A percentile compares a stretch with the other conserved stretches of the same genome.
Conservation (phyloP, 2,329 filamentous ascomycete genomes). For the Harringtonia aguacate region DNA sequence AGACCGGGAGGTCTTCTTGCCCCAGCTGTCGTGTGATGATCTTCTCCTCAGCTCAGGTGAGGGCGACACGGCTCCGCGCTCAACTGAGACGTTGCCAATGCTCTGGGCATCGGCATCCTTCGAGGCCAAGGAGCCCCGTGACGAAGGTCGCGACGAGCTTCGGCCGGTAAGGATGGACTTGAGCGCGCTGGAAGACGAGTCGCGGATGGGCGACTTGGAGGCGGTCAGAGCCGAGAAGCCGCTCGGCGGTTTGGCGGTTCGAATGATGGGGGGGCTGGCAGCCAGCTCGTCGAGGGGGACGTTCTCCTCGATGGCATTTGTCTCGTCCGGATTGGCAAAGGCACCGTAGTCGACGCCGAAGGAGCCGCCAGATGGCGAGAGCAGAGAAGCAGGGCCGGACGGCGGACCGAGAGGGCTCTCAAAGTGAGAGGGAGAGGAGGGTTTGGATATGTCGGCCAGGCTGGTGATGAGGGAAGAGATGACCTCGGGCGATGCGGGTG, state of each 20-base stretch:
- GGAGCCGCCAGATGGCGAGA: conserved; percentile 31
- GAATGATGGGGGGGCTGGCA: conserved; percentile 60
- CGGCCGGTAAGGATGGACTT: conserved; percentile 46
- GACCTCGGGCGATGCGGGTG: conserved; percentile 44
- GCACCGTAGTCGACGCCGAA: conserved; percentile 68
- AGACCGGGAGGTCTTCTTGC: conserved; percentile 40
- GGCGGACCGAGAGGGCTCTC: too few species aligned
- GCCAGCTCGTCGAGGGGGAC: conserved; percentile 48
- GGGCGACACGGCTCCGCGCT: conserved; percentile 38
- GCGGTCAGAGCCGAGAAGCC: conserved; percentile 64
- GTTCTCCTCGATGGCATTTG: conserved; percentile 35
- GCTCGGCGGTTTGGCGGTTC: conserved; percentile 72
- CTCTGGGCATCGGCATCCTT: conserved; percentile 48
- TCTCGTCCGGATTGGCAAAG: conserved; percentile 41
- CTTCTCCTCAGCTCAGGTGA: conserved; percentile 39
- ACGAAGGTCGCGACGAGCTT: conserved; percentile 46
- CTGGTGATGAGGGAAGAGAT: conserved; percentile 62
- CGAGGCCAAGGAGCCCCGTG: conserved; percentile 43
- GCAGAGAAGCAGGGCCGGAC: conserved; percentile 14
- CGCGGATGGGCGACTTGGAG: conserved; percentile 41
- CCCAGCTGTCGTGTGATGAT: conserved; percentile 52
- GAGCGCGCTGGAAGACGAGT: conserved; percentile 30
- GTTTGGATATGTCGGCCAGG: conserved; percentile 55
- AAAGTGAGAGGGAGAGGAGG: conserved; percentile 29
- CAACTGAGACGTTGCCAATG: conserved; percentile 54